Conservation (phyloP, 345 rosid genomes). For the Pelargonium nanum region DNA sequence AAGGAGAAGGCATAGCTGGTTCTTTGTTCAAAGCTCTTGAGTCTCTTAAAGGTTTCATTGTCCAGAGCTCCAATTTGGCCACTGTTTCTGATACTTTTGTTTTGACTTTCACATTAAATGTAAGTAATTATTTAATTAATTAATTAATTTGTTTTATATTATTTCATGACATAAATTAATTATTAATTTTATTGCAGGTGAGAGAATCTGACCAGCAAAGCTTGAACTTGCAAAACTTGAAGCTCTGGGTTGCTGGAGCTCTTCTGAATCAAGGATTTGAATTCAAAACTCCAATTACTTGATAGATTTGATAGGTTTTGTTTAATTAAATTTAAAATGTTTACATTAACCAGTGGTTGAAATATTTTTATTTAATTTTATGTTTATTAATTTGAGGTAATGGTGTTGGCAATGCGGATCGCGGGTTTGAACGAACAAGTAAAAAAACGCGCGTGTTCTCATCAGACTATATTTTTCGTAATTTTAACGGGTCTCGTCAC, state of each 20-base stretch:
- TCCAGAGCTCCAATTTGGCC: slow-evolving; percentile 60
- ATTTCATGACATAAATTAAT: background rate
- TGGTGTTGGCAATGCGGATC: too few species aligned
- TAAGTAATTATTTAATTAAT: slow-evolving; percentile 13
- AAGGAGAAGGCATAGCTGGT: slow-evolving; percentile 47
- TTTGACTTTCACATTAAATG: slow-evolving; percentile 51
- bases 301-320: slow-evolving; percentile 2
- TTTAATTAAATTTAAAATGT: too few species aligned
- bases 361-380: too few species aligned
- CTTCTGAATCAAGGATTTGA: slow-evolving; percentile 77
- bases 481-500: too few species aligned
- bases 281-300: slow-evolving; percentile 11
- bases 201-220: slow-evolving; percentile 33
- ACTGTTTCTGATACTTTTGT: slow-evolving; percentile 38
- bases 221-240: slow-evolving; percentile 53
- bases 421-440: too few species aligned
- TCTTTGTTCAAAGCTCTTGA: slow-evolving; percentile 70
- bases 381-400: background rate
- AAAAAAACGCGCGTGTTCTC: too few species aligned
- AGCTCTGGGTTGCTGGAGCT: slow-evolving; percentile 62
- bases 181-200: slow-evolving; percentile 30
- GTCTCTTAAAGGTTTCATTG: slow-evolving; percentile 48
- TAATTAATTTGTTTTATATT: background rate
- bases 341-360: too few species aligned
- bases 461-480: too few species aligned